Base-by-base conservation (phyloP, 495 filamentous ascomycete species). In the Talaromyces nanjingensis region DNA sequence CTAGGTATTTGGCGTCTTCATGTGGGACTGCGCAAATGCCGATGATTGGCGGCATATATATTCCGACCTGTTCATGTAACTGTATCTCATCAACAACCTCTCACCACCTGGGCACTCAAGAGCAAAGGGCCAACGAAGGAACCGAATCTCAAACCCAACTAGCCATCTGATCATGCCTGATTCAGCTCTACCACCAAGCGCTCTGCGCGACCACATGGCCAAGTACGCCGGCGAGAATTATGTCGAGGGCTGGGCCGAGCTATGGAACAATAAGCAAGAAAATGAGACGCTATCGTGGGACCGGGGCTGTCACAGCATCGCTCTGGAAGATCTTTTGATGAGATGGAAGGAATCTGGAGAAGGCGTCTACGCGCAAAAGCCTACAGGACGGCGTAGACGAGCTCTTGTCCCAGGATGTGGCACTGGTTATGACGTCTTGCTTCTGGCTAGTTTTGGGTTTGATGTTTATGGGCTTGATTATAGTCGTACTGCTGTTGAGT, bases 371-470 rank as follows among this genome's bases (percentile, higher is more conserved):
- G 27, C 72, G 29, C 70, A 29, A 74, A 74, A 31, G 65, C 65
- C 20, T 61, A 66, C 12, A 67, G 70, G 14, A 66, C 69, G 66
- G 45, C 70, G 74, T 25, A 81, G 79, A 37, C 83, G 72, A 54
- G 87, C 84, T 5, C 70, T 90, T 9, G 83, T 91, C 7, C 85
- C 87, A 0, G 91, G 91, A 6, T 94, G 91, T 71, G 91, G 91
- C 2, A 79, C 85, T 47, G 91, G 90, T 3, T 84, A 91, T 69
- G 89, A 92, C 73, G 86, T 89, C 6, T 75, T 91, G 33, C 76
- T 92, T 45, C 78, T 92, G n/a, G 81, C 83, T 37, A 81, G 84
- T 52, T 83, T 85, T 64, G 90, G 89, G 0, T 92, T 87, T 71
- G 86, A 93, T 71, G 84, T 84, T 0, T 87, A 84, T 65, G 91